Evolutionary conservation across 2,329 filamentous ascomycete genomes (phyloP), one percentile per base, ranked within the genome.

Genomic region (Cercospora nicotianae): DNA sequence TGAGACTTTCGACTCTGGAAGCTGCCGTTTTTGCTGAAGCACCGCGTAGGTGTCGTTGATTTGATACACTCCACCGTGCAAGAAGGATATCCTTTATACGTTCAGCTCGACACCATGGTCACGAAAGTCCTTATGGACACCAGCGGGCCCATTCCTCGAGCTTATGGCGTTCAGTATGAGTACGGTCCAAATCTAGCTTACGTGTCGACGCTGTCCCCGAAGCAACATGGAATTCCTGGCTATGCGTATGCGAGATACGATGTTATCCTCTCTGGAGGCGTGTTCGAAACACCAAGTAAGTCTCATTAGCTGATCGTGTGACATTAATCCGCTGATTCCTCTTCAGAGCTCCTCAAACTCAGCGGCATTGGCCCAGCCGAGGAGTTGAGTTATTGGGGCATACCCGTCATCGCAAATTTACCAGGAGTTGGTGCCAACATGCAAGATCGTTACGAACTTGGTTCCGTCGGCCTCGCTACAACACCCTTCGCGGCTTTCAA

Each of bases 51-150:
- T 90, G 6, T 87, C 87, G 23, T 64, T 3, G 85, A 89, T 65
- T 84, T 87, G 61, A 79, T 90, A 63, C 73, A 86, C 69, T 75
- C 83, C 3, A 80, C 80, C 67, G 82, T 83, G 72, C 66, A 73
- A 2, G 80, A 86, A 68, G 85, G 86, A 23, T 82, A 81, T 55
- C 83, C 84, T 73, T 82, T 89, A 0, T 85, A 87, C 62, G 80
- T 89, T 51, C 81, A 82, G 57, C 80, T 83, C 3, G 90, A 90
- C 78, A 87, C 84, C 48, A 79, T 91, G 57, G 90, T 87, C 70
- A 88, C 89, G 64, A 89, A 88, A 76, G 78, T 92, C 75, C 80
- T 82, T 36, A 90, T 89, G 70, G 88, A 90, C 36, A 86, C 88
- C 2, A 87, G 42, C 2, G 66, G 85, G n/a, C 74, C 80, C 18